Evolutionary conservation across 2,329 filamentous ascomycete species (phyloP).

Genomic region (Emergomyces pasteurianus): DNA sequence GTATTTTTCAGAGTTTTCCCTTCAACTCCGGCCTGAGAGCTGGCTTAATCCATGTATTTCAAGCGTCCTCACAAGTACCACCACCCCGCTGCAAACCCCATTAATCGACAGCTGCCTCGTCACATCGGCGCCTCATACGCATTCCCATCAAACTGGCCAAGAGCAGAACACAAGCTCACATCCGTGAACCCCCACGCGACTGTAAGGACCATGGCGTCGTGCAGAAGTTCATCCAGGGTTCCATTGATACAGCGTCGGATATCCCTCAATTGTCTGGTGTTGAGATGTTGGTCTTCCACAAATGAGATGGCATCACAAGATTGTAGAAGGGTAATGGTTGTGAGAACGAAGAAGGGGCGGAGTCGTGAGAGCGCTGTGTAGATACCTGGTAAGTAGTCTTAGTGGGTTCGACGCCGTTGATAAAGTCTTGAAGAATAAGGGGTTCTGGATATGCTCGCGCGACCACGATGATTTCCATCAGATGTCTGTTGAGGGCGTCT

Average conservation of each 20-base stretch:
- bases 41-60: conserved; percentile 10
- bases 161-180: conserved; percentile 12
- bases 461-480: conserved; percentile 17
- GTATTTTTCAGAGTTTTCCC: conserved; percentile 9
- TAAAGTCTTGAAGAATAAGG: conserved; percentile 15
- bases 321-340: conserved; percentile 15
- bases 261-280: conserved; percentile 9
- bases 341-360: conserved; percentile 11
- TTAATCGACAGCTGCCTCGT: conserved; percentile 18
- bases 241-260: conserved; percentile 9
- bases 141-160: conserved; percentile 14
- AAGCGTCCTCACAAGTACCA: conserved; percentile 10
- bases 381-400: conserved; percentile 4
- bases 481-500: conserved; percentile 18
- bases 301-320: conserved; percentile 18
- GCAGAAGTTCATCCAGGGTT: conserved; percentile 12
- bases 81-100: conserved; percentile 9
- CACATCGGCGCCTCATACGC: conserved; percentile 15
- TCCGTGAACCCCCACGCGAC: conserved; percentile 18
- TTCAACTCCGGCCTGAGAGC: conserved; percentile 9
- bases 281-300: conserved; percentile 15
- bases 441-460: conserved; percentile 18
- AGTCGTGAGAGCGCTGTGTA: conserved; percentile 8
- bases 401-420: conserved; percentile 3
- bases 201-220: conserved; percentile 15